These are phyloP conservation scores for Penicillium maclennaniae DNA, from an alignment of 495 filamentous ascomycete species.

Conservation along the genomic window DNA sequence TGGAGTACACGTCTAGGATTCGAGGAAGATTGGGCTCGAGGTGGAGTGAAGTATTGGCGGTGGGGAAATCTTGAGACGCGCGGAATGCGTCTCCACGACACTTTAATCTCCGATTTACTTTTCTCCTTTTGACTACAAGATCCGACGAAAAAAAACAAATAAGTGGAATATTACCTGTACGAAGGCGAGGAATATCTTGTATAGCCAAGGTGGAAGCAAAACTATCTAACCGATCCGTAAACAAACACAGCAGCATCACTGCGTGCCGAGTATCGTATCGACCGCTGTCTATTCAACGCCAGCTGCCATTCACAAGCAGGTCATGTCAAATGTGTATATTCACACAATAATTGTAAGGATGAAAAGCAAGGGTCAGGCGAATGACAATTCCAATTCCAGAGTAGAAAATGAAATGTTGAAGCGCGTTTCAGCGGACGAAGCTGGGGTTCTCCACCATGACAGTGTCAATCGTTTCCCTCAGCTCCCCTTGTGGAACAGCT, in stretches of 20 bases:
- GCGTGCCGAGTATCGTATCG: not conserved
- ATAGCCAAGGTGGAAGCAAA: not conserved
- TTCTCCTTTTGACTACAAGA: not conserved
- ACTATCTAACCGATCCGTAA: not conserved
- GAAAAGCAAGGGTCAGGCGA: not conserved
- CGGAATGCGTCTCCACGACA: constrained; percentile 13
- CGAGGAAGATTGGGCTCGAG: constrained; percentile 10
- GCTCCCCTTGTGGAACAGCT: not conserved
- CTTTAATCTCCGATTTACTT: not conserved
- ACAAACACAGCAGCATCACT: not conserved
- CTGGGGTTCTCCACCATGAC: not conserved
- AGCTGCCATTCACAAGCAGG: not conserved
- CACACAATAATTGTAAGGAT: not conserved
- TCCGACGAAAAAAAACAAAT: not conserved
- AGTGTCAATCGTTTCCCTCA: not conserved
- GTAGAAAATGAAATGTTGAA: not conserved
- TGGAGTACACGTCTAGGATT: not conserved
- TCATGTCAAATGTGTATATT: not conserved
- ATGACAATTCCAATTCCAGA: not conserved
- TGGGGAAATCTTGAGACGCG: constrained; percentile 28
- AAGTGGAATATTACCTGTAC: not conserved
- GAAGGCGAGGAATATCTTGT: not conserved
- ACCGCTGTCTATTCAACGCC: not conserved
- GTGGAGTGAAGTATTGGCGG: constrained; percentile 19
- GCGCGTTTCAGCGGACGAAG: not conserved